Evolutionary conservation across 2,329 filamentous ascomycete genomes (phyloP).

Genomic region (Sphaerulina vaccinii): DNA sequence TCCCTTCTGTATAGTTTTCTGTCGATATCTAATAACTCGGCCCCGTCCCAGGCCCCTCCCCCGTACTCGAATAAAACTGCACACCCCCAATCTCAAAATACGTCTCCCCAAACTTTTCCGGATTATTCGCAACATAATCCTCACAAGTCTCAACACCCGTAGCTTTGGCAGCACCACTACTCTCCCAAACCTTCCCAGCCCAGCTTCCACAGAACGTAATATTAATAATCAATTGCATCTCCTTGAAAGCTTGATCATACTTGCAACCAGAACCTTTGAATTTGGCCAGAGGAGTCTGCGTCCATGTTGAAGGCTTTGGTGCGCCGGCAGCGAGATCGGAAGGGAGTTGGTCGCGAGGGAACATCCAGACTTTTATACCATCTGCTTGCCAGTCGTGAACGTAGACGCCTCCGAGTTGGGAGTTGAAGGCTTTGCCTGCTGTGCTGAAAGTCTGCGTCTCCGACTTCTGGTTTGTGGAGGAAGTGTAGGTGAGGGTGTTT

Average conservation of each 20-base stretch:
- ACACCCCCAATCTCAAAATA: slow-evolving; percentile 77
- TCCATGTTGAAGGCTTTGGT: slow-evolving; percentile 70
- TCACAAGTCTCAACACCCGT: slow-evolving; percentile 62
- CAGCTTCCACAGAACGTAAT: slow-evolving; percentile 86
- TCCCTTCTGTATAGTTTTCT: no score
- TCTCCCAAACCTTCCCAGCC: slow-evolving; percentile 70
- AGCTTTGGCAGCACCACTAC: slow-evolving; percentile 59
- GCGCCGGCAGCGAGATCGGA: slow-evolving; percentile 57
- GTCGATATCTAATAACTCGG: no score
- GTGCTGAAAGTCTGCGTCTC: slow-evolving; percentile 29
- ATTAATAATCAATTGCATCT: slow-evolving; percentile 76
- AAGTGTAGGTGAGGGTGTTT: slow-evolving; percentile 43
- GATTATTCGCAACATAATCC: slow-evolving; percentile 70
- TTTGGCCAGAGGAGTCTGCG: slow-evolving; percentile 59
- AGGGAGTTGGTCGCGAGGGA: slow-evolving; percentile 66
- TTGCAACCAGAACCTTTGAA: slow-evolving; percentile 68
- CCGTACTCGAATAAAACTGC: slow-evolving; percentile 53
- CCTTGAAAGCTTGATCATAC: slow-evolving; percentile 66
- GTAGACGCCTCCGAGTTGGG: slow-evolving; percentile 46
- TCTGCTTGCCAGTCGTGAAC: slow-evolving; percentile 64
- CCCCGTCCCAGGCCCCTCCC: slow-evolving; percentile 12
- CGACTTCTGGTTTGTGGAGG: slow-evolving; percentile 16
- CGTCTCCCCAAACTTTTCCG: slow-evolving; percentile 66
- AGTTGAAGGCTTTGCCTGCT: slow-evolving; percentile 54
- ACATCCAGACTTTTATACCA: slow-evolving; percentile 79